Evolutionary conservation across 176 grass and related monocot species (phyloP), one percentile per base, ranked within the genome.

Genomic region (Avena eriantha): DNA sequence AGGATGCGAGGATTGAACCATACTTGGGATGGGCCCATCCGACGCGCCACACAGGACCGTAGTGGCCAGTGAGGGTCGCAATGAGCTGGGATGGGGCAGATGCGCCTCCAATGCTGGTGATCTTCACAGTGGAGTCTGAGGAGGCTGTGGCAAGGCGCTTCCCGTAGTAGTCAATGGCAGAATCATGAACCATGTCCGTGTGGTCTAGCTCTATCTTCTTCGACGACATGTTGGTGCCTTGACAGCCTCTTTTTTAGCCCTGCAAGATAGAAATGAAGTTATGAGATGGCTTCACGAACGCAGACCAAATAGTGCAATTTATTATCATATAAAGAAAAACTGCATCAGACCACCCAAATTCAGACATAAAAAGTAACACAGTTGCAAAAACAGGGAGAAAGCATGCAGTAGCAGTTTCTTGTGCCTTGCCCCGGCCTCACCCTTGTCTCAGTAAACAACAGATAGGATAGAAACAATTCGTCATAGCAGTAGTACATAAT

Each of bases 161-260:
- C n/a, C 94, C 94, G 4, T 94, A 94, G 87, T 96, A 94, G 82
- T 96, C 94, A 6, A 97, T 89, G 70, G 88, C 76, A 57, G 80
- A 93, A 67, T 94, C 94, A 80, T 92, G 94, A 78, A 97, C 65
- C 76, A 92, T 86, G 69, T 97, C 92, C 76, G 94, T 91, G 90
- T 97, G 94, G 47, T 83, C 90, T 11, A 93, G 69, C 56, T 97
- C 90, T 90, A 97, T 91, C 77, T 97, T 94, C 79, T 97, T 91
- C 26, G 88, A 88, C 47, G 86, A 74, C 94, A 97, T 94, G 67
- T 78, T 90, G 58, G 51, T 49, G 57, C 78, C 70, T 55, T 70
- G 31, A 55, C 21, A 70, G 12, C 18, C 19, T 55, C 19, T 33
- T 35, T 54, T 69, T 13, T 36, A 53, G 80, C 22, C 47, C 80